Evolutionary conservation across 2,329 filamentous ascomycete genomes (phyloP), one percentile per base, ranked within the genome.

Genomic region (Verticillium longisporum): DNA sequence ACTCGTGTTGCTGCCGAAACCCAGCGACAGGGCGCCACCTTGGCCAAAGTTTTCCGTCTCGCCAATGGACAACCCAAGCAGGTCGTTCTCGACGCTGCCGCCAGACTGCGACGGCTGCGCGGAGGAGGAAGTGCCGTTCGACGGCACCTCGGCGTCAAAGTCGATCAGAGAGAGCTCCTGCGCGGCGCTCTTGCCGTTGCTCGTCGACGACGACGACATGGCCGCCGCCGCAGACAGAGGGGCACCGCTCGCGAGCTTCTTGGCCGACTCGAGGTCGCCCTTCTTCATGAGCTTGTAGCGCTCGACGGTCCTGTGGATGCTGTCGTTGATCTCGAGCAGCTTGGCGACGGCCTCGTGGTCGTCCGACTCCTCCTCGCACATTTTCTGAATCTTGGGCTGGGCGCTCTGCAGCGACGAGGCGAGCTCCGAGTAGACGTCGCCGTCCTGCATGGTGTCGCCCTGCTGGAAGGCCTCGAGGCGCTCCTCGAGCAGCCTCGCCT

Each of bases 311-410:
- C 94, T 87, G 72, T 98, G 91, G 84, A 99, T 99, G 77, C 93
- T 97, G 75, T 99, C 95, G 72, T 99, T 99, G 71, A 99, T 98
- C 72, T 98, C 92, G 61, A 99, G 83, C 11, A 99, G 81, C 75
- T 97, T 97, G 54, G 92, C 91, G 6, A 99, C 95, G 5, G 95
- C 95, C 77, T 97, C 95, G 64, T 92, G 88, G 71, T 99, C 95
- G 64, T 81, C 75, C 36, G 72, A 61, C 57, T 81, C 82, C 13
- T 71, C 70, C 54, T 84, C 77, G 26, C 84, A 73, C 71, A 85
- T 85, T 0, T 70, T 67, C 64, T 74, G 79, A 26, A 86, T 77
- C 4, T 64, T 72, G 9, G 95, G 95, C 70, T 99, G 95, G 2
- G 95, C 95, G 71, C 90, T 97, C 73, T 92, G 91, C 55, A 99